Base-by-base conservation (phyloP, 208 protist species). In the Naegleria fowleri region DNA sequence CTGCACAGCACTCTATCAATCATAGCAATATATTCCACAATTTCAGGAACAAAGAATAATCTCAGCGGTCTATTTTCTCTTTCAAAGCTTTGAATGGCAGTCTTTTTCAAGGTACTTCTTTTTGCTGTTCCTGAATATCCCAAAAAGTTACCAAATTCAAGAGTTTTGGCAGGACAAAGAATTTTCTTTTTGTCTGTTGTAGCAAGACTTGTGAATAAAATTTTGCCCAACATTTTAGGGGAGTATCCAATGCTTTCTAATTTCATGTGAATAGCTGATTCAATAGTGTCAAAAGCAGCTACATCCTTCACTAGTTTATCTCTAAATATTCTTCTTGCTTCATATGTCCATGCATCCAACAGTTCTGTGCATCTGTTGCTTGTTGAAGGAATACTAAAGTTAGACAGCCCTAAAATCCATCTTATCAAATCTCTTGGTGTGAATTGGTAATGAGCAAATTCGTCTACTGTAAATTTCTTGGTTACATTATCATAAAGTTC, bases 361-460 rank as follows among this genome's bases (percentile, higher is more conserved):
- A 98, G 92, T 76, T 97, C 95, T 91, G 96, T 93, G 5, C 36
- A 83, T 58, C n/a, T 58, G 7, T 88, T 58, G 25, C 41, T 58
- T 13, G 25, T 22, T 7, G 87, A 19, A 86, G 98, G 96, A 16
- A 96, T 91, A 58, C 96, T 93, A 95, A 99, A 99, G 90, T 97
- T 94, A 36, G 98, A 93, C 90, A 99, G 91, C 86, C 97, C 96
- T 58, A 98, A 90, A 25, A 96, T 95, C 97, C 98, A 99, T 91
- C 94, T 94, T 36, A 98, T 99, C 29, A 99, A 92, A 91, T 99
- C 98, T 90, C 98, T 97, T 38, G 98, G 98, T 79, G 98, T 99
- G 93, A 99, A 99, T 90, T 98, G 93, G 95, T 99, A 99, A 93
- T 99, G 98, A 33, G 97, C 96, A 39, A 97, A 95, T 33, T 97